Base-by-base conservation (phyloP, 2,329 filamentous ascomycete species). In the Akanthomyces lecanii region DNA sequence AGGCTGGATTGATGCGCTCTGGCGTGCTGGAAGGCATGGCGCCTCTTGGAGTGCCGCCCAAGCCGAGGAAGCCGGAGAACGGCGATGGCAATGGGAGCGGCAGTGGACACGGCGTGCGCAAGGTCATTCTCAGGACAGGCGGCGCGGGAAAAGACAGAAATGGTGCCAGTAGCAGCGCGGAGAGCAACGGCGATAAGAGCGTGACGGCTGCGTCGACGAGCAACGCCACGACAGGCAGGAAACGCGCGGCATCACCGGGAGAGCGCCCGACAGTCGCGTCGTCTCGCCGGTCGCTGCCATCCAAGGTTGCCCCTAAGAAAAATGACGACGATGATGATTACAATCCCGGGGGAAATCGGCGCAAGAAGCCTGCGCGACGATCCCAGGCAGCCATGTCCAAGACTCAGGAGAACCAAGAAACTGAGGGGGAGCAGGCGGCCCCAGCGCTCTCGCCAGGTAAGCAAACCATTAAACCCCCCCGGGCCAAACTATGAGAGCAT, bases 11-110 rank as follows among this genome's bases (percentile, higher is more conserved):
- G 68, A 80, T 89, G 70, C 82, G 89, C 55, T 85, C 87, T 73
- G 90, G 90, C 66, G 90, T 96, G 21, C 80, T 96, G 64, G 88
- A 91, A 75, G 88, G 88, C 70, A 96, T 96, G 92, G 88, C 87
- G 60, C 88, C 92, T 30, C 78, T 97, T 62, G 92, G 92, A 47
- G 83, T 87, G 61, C 81, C 87, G 68, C 92, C 92, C 14, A 85
- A 84, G 75, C 82, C 75, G 44, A 80, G 78, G 71, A 77, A 72
- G 70, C 69, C 66, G 28, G 74, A 66, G 11, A 69, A 65, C 56
- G 69, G 74, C 64, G 68, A 70, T 61, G 55, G 64, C 59, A 30
- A 8, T 44, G 60, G n/a, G 30, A 10, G 30, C 18, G 30, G 52
- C 30, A 56, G 44, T 25, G 67, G 66, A 21, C 63, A 71, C 53